Evolutionary conservation across 345 rosid genomes (phyloP).

Genomic region (Syzygium aromaticum): DNA sequence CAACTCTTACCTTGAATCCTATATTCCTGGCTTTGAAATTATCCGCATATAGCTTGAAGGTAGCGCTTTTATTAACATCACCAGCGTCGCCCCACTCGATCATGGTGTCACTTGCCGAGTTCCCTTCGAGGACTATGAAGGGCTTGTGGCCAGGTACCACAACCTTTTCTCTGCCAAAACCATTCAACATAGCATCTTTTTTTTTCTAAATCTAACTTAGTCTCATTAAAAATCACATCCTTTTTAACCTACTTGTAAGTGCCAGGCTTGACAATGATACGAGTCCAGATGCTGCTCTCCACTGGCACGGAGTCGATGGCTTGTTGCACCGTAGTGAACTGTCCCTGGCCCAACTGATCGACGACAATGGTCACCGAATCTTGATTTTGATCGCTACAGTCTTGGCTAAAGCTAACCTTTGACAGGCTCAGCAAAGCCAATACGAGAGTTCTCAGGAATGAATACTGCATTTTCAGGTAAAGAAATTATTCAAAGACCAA

Average conservation of each 20-base stretch:
- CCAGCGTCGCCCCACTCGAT: not conserved
- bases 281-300: not conserved
- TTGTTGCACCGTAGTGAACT: not conserved
- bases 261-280: not conserved
- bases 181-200: not conserved
- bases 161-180: conserved; percentile 1
- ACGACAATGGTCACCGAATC: not conserved
- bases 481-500: not conserved
- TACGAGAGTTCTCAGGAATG: not conserved
- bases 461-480: not conserved
- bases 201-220: not conserved
- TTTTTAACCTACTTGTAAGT: not conserved
- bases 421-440: not conserved
- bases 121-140: not conserved
- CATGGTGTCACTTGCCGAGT: not conserved
- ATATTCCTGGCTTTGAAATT: not conserved
- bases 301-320: not conserved
- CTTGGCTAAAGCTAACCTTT: not conserved
- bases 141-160: not conserved
- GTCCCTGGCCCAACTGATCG: not conserved
- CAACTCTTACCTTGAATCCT: not conserved
- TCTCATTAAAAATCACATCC: not conserved
- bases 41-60: not conserved
- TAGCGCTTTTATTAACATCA: not conserved
- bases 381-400: not conserved